A percentile compares a stretch with the other conserved stretches of the same genome.
These are phyloP conservation scores for Rossbeevera mucosa DNA, from an alignment of 768 basidiomycete genomes.

Conservation along the genomic window DNA sequence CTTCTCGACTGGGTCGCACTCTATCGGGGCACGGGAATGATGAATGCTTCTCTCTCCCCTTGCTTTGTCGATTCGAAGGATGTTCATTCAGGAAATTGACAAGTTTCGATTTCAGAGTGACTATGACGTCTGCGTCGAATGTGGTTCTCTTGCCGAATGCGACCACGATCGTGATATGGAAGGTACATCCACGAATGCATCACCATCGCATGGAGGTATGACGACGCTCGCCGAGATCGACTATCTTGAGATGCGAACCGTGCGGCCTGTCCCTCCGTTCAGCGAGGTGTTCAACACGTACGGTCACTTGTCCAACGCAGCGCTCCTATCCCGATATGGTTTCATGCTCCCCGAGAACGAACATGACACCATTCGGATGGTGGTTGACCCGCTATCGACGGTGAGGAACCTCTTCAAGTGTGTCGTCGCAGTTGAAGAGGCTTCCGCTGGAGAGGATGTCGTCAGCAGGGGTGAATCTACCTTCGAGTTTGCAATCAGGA, in stretches of 20 bases:
- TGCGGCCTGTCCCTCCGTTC: constrained; percentile 43
- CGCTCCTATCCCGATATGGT: constrained; percentile 66
- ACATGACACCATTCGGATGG: constrained; percentile 47
- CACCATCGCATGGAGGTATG: constrained; percentile 11
- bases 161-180: constrained; percentile 49
- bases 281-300: constrained; percentile 77
- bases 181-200: constrained; percentile 1
- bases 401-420: constrained; percentile 9
- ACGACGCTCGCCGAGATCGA: constrained; percentile 24
- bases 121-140: constrained; percentile 65
- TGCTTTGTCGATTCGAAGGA: constrained; percentile 5
- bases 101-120: constrained; percentile 48
- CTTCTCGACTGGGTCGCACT: constrained; percentile 14
- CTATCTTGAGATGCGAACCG: constrained; percentile 66
- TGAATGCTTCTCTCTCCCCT: not conserved
- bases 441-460: constrained; percentile 13
- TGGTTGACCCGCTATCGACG: constrained; percentile 20
- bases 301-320: constrained; percentile 59
- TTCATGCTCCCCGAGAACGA: constrained; percentile 73
- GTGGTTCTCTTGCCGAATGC: constrained; percentile 67
- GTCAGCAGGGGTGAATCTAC: constrained; percentile 12
- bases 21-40: constrained; percentile 14
- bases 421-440: constrained; percentile 10
- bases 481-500: constrained; percentile 18
- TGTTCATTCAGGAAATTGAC: constrained; percentile 9